phyloP scores from a whole-genome alignment of 108 stramenopile species.

The Parietichytrium sp. region DNA sequence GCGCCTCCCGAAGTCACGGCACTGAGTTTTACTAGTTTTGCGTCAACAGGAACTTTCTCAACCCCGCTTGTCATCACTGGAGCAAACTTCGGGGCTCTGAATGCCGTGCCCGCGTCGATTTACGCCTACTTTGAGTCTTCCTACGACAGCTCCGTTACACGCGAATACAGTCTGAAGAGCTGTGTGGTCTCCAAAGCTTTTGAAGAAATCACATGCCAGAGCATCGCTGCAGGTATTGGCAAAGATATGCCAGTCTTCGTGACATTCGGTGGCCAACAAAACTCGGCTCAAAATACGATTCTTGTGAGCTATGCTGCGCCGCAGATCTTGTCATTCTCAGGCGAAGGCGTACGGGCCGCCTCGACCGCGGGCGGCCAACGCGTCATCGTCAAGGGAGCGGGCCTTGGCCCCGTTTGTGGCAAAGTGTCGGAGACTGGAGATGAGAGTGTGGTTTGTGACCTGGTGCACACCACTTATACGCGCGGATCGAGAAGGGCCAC shows the following conservation, averaged over 20 bases:
- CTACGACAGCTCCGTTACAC: not conserved
- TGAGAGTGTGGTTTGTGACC: not conserved
- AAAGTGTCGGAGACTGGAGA: not conserved
- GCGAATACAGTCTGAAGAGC: slow-evolving; percentile 1
- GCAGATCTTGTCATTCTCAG: not conserved
- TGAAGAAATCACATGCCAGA: slow-evolving; percentile 35
- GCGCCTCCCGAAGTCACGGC: not conserved
- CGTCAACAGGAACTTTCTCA: not conserved
- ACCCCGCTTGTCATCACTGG: slow-evolving; percentile 29
- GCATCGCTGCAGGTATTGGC: slow-evolving; percentile 41
- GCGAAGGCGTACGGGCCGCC: slow-evolving; percentile 35
- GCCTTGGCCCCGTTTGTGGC: slow-evolving; percentile 37
- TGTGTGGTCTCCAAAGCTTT: slow-evolving; percentile 32
- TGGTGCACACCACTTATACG: slow-evolving; percentile 10
- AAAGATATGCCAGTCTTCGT: not conserved
- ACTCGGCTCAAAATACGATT: not conserved
- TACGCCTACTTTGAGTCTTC: not conserved
- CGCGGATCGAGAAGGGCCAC: not conserved
- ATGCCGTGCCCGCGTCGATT: not conserved
- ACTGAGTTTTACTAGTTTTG: not conserved
- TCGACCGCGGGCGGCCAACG: slow-evolving; percentile 39
- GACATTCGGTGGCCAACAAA: slow-evolving; percentile 35
- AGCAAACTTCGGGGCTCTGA: slow-evolving; percentile 39
- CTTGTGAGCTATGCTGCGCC: not conserved
- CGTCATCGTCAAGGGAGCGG: not conserved